Base-by-base conservation (phyloP, 768 basidiomycete species). In the Lepiota venenata region DNA sequence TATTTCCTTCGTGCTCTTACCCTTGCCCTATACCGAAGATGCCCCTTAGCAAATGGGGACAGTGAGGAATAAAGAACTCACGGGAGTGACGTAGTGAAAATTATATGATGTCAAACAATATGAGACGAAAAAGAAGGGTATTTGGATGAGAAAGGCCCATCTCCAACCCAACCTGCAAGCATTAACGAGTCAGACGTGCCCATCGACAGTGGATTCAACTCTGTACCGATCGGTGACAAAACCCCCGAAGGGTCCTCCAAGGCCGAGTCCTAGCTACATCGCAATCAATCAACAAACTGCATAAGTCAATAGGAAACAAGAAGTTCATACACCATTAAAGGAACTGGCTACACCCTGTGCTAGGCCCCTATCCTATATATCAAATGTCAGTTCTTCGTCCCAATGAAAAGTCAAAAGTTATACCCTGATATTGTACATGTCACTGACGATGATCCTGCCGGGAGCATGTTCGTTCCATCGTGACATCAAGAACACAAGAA, bases 401-500 rank as follows among this genome's bases (percentile, higher is more conserved):
- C 44, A 7, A 20, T 45, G 12, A n/a, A 3, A 20, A 1, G 42
- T 25, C 22, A 50, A 5, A 16, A 47, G 11, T 12, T 16, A 42
- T 62, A 89, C 88, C 51, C 90, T 76, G 60, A 91, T 66, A 60
- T 75, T 82, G 61, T 89, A 90, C 87, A 93, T 88, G 60, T 91
- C 89, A 62, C 87, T 89, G 38, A 83, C 81, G 45, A 87, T 79
- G 57, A 91, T 87, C 15, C 87, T 89, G 55, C 4, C 42, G 22
- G 16, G 29, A 15, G 45, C 32, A 41, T 2, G 32, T 37, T 27
- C 14, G 27, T 36, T 21, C 36, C 56, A 29, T 38, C 21, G 39
- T 43, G 6, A 32, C 38, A 39, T 25, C 15, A 15, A 36, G 40
- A 38, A 38, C 18, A 47, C 21, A 20, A 37, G 21, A n/a, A 20